Conservation (phyloP, 73 alveolate genomes). For the Urostyla sp. region DNA sequence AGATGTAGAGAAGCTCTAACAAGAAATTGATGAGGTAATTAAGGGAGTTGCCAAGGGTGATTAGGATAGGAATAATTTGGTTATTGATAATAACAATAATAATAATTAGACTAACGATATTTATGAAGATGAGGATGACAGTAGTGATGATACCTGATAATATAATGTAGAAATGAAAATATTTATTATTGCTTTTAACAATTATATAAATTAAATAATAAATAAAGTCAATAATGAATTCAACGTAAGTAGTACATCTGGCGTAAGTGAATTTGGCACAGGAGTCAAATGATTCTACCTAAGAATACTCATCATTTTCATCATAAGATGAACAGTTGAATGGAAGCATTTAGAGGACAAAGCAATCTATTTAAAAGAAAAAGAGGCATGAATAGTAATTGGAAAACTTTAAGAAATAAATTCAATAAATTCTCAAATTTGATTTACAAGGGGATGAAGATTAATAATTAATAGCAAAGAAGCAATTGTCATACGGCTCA, state of each 20-base stretch:
- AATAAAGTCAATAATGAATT: neutral
- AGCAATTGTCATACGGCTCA: too few relatives aligned
- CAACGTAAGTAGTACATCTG: neutral
- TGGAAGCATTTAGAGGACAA: too few relatives aligned
- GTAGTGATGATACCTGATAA: slow-evolving; percentile 26
- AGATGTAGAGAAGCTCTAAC: slow-evolving; percentile 44
- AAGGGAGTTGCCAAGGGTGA: slow-evolving; percentile 30
- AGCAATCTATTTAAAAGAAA: too few relatives aligned
- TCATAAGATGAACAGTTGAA: too few relatives aligned
- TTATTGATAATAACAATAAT: neutral
- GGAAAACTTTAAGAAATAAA: too few relatives aligned
- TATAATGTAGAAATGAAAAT: neutral
- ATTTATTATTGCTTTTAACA: neutral
- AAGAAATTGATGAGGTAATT: slow-evolving; percentile 38
- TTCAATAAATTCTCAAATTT: too few relatives aligned
- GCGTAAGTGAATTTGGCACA: neutral
- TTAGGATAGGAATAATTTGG: neutral
- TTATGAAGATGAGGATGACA: slow-evolving; percentile 45
- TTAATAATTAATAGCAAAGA: too few relatives aligned
- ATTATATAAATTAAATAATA: too few relatives aligned
- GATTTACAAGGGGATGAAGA: too few relatives aligned
- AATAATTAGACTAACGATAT: slow-evolving; percentile 19
- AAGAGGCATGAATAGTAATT: too few relatives aligned
- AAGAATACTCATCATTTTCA: too few relatives aligned
- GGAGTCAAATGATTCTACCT: neutral